Base-by-base conservation (phyloP, 78 protist genomes). In the Blattamonas nauphoetae region DNA sequence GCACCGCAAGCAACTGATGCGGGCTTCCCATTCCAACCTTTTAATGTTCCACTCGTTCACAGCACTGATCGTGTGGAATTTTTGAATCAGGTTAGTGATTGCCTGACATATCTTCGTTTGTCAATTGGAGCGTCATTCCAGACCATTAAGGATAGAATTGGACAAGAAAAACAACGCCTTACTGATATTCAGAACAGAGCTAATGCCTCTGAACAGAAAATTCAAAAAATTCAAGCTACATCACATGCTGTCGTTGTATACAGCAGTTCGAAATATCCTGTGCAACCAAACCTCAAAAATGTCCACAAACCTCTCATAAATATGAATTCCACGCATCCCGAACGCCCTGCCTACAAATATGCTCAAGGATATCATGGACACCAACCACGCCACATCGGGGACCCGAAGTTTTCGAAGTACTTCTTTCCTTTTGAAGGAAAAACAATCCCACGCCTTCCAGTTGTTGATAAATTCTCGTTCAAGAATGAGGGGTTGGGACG, bases 401-500 rank as follows among this genome's bases (percentile, higher is more conserved):
- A 55, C 11, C 11, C 11, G 38, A 21, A 55, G 11, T 55, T 21
- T 55, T 55, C 71, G 21, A 55, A 55, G 71, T 55, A 55, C 21
- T 55, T 55, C 71, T 55, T 55, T 21, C 71, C 71, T 29, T 55
- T 55, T 55, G 71, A 55, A 55, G 71, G 71, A 11, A 55, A 55
- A 55, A 55, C 38, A 55, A 11, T 55, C 71, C 71, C 71, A 29
- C 11, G 21, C 38, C 11, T 55, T 55, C 71, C 71, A 21, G 11
- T 21, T 55, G 71, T 55, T 11, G 71, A 55, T 55, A 55, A 55
- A 55, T 29, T 21, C 11, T 55, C 71, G 11, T 55, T 55, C 21
- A 11, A 55, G 21, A 55, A 80, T 32, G 85, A 82, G 1, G 85
- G 85, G n/a, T 42, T 82, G 3, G 85, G 85, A 3, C 43, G 85